Conservation (phyloP, 2,329 filamentous ascomycete genomes). For the Diplodia sapinea region DNA sequence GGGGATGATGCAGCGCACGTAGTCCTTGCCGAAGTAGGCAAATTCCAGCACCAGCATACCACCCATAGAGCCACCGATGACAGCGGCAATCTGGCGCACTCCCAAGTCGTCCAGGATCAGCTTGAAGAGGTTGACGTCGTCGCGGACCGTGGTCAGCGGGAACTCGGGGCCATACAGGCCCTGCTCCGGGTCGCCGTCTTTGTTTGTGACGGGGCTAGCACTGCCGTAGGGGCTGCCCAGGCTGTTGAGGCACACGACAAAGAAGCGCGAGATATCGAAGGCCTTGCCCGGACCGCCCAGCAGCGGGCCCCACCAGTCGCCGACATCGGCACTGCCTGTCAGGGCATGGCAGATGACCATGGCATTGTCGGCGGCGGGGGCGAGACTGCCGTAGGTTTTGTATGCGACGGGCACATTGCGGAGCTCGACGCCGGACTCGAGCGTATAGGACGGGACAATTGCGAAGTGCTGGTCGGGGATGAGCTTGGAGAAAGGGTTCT, state of each 20-base stretch:
- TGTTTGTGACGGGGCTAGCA: slow-evolving; percentile 86
- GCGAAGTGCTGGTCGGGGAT: slow-evolving; percentile 89
- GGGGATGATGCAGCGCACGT: slow-evolving; percentile 79
- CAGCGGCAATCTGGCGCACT: slow-evolving; percentile 76
- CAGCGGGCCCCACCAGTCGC: slow-evolving; percentile 87
- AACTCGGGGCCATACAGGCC: slow-evolving; percentile 94
- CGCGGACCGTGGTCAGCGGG: slow-evolving; percentile 89
- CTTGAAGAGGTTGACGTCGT: slow-evolving; percentile 90
- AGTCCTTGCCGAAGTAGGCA: slow-evolving; percentile 87
- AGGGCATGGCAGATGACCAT: slow-evolving; percentile 80
- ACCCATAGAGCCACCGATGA: slow-evolving; percentile 83
- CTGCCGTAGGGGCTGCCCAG: slow-evolving; percentile 84
- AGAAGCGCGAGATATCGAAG: slow-evolving; percentile 83
- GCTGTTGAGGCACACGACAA: slow-evolving; percentile 85
- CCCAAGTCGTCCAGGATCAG: slow-evolving; percentile 80
- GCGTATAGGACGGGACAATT: slow-evolving; percentile 84
- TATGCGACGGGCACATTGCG: slow-evolving; percentile 74
- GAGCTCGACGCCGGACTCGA: slow-evolving; percentile 88
- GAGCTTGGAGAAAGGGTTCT: slow-evolving; percentile 87
- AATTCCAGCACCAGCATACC: slow-evolving; percentile 92
- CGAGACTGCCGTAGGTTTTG: slow-evolving; percentile 65
- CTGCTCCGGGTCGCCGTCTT: slow-evolving; percentile 75
- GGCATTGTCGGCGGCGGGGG: slow-evolving; percentile 63
- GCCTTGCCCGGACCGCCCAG: slow-evolving; percentile 77
- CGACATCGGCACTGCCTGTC: slow-evolving; percentile 82